Base-by-base conservation (phyloP, 805 yeast genomes). In the Cyberlindnera lachancei region DNA sequence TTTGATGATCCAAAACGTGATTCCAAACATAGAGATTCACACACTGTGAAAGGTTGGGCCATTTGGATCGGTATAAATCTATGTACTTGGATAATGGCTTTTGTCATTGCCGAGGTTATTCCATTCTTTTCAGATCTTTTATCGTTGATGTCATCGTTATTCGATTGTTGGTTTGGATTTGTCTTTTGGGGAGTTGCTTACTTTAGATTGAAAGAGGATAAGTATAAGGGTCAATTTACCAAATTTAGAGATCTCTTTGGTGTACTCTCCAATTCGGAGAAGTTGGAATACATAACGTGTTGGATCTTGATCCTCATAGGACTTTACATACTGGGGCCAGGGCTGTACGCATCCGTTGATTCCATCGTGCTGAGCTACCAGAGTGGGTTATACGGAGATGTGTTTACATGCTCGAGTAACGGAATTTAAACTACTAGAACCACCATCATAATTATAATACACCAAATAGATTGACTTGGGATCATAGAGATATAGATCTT, bases 81-180 rank as follows among this genome's bases (percentile, higher is more conserved):
- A 9, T 34, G 42, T 2, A 56, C 68, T 15, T 74, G 80, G 80
- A 46, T 65, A 11, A 18, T 66, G 5, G 78, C 79, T 0, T 75
- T 72, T 39, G 53, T 73, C n/a, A 59, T 74, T 44, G 79, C 79
- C 2, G 78, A 74, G 48, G 79, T 70, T 19, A 73, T 74, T 44
- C 81, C 81, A n/a, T 73, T 74, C 50, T 74, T 74, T 53, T 63
- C 72, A 18, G 79, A 73, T 43, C 52, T 74, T 38, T 56, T 74
- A 21, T 64, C 77, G 4, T 55, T 74, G 44, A 73, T 74, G 79
- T 67, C 73, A 11, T 73, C 81, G 3, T 55, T 75, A 31, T 74
- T 74, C 45, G 80, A 74, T 50, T 73, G 79, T 49, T 75, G 79
- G 76, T 75, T 74, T 42, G 80, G 80, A 0, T 74, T 72, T 43